Evolutionary conservation across 2,329 filamentous ascomycete species (phyloP).

Genomic region (Colletotrichum paranaense): DNA sequence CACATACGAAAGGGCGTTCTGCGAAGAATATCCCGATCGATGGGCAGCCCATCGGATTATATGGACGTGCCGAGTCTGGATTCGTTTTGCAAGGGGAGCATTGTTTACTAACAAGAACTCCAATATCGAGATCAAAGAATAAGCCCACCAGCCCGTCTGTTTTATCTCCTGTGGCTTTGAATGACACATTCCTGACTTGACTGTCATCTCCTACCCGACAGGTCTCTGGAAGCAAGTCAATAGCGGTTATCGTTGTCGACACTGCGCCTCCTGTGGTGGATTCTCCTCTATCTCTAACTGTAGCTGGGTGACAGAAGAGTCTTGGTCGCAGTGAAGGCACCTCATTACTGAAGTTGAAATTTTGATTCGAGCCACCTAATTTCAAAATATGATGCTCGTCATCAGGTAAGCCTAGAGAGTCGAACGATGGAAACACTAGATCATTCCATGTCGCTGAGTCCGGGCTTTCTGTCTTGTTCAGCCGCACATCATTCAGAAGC

Average conservation of each 20-base stretch:
- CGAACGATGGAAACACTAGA: not conserved
- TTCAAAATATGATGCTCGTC: not conserved
- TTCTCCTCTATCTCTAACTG: not conserved
- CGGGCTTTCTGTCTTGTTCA: not conserved
- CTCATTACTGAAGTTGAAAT: not conserved
- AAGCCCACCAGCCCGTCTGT: not conserved
- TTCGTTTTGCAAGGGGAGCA: not conserved
- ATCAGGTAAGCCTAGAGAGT: not conserved
- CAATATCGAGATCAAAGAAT: not conserved
- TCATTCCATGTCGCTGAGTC: not conserved
- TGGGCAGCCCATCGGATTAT: not conserved
- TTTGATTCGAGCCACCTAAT: not conserved
- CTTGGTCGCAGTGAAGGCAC: not conserved
- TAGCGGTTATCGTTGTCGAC: not conserved
- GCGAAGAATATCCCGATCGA: not conserved
- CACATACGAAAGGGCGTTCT: not conserved
- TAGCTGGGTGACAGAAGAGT: not conserved
- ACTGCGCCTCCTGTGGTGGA: not conserved
- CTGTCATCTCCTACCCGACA: not conserved
- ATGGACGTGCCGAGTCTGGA: not conserved
- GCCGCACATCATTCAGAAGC: not conserved
- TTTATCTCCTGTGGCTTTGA: not conserved
- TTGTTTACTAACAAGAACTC: not conserved
- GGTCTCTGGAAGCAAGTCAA: not conserved
- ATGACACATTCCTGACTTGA: not conserved